phyloP scores from a whole-genome alignment of 2,329 filamentous ascomycete genomes.

The Diaporthe sp. region DNA sequence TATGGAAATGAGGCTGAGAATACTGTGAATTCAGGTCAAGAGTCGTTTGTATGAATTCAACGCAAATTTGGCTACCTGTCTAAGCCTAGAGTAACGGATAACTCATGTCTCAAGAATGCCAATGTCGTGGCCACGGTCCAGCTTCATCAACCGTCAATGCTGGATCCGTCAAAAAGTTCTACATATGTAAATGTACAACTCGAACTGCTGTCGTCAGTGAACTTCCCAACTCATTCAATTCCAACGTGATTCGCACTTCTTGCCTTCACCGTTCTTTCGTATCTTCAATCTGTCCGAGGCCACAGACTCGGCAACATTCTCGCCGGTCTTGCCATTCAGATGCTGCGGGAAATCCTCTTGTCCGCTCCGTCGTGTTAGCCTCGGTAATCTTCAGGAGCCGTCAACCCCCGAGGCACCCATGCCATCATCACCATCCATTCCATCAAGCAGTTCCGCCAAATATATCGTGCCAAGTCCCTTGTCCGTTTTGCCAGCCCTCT shows the following conservation, averaged over 20 bases:
- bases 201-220: background rate
- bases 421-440: background rate
- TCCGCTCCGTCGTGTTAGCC: no score
- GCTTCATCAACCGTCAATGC: background rate
- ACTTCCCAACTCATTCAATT: rapidly evolving
- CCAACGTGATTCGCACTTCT: background rate
- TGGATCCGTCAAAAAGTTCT: background rate
- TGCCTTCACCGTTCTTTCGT: background rate
- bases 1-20: no score
- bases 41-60: background rate
- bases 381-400: background rate
- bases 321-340: background rate
- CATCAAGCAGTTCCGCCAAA: background rate
- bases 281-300: background rate
- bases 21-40: background rate
- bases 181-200: background rate
- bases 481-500: background rate
- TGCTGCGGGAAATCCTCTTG: no score
- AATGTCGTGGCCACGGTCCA: background rate
- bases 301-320: background rate
- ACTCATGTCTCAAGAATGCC: background rate
- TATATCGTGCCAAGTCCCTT: background rate
- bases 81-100: background rate
- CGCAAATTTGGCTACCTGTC: background rate
- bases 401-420: no score